Conservation (phyloP, 257 asterid genomes). For the Solanum medicagineum region DNA sequence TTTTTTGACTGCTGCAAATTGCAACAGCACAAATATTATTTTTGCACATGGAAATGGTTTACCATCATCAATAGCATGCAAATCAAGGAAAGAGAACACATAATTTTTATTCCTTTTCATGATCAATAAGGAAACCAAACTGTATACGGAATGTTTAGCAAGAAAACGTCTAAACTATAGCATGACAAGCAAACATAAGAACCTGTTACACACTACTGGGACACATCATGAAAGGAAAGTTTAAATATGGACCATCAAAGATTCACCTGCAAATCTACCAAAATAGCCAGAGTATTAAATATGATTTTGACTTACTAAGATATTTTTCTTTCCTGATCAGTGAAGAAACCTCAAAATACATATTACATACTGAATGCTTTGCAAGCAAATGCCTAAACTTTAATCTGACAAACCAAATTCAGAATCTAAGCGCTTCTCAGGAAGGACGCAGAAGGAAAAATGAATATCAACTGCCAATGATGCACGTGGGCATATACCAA, state of each 20-base stretch:
- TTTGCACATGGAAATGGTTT: background rate
- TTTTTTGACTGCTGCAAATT: constrained; percentile 51
- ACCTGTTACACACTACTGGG: background rate
- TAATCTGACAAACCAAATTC: background rate
- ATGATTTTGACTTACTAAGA: background rate
- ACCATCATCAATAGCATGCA: background rate
- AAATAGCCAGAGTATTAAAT: background rate
- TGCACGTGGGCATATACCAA: background rate
- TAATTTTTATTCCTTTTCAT: background rate
- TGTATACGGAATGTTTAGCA: background rate
- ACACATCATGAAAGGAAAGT: background rate
- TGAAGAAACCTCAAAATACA: background rate
- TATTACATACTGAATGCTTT: background rate
- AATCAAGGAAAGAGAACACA: background rate
- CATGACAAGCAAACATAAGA: background rate
- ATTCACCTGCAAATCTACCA: background rate
- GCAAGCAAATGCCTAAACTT: background rate
- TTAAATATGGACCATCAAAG: background rate
- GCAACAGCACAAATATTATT: constrained; percentile 3
- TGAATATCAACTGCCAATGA: background rate
- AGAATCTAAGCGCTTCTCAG: background rate
- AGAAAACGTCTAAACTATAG: background rate
- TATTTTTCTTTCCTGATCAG: background rate
- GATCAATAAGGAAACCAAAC: background rate
- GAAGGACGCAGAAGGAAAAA: background rate